Evolutionary conservation across 2,329 filamentous ascomycete genomes (phyloP).

Genomic region (Pseudogymnoascus sp.): DNA sequence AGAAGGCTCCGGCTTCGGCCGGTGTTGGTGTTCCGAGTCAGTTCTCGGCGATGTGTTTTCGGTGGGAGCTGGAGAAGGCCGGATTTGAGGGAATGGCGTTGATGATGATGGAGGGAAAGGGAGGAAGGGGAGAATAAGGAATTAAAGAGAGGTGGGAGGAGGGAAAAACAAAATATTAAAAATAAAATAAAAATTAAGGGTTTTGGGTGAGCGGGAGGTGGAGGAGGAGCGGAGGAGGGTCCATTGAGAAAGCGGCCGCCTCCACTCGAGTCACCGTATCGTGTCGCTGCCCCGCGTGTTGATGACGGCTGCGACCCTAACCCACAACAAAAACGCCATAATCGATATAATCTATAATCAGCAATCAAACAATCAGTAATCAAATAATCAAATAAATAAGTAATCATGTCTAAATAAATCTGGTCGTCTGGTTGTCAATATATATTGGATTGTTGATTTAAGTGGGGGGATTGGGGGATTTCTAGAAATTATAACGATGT

Average conservation of each 20-base stretch:
- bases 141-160: not conserved
- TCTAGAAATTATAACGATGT: no score
- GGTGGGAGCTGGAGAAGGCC: not conserved
- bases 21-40: not conserved
- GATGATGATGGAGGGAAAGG: not conserved
- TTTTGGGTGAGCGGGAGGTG: not conserved
- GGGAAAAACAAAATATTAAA: not conserved
- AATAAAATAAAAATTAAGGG: not conserved
- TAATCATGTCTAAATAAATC: not conserved
- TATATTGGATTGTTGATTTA: not conserved
- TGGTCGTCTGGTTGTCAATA: not conserved
- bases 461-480: not conserved
- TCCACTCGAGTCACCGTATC: not conserved
- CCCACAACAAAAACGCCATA: constrained; percentile 1
- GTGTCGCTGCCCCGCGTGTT: constrained; percentile 1
- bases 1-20: not conserved
- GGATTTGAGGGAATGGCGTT: not conserved
- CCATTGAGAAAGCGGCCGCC: not conserved
- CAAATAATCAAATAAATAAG: no score
- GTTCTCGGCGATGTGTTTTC: not conserved
- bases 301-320: not conserved
- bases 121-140: not conserved
- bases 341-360: not conserved
- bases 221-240: not conserved
- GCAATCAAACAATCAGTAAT: not conserved